These are phyloP conservation scores for Sugiyamaella pinicola DNA, from an alignment of 1,139 yeast genomes.

Conservation along the genomic window DNA sequence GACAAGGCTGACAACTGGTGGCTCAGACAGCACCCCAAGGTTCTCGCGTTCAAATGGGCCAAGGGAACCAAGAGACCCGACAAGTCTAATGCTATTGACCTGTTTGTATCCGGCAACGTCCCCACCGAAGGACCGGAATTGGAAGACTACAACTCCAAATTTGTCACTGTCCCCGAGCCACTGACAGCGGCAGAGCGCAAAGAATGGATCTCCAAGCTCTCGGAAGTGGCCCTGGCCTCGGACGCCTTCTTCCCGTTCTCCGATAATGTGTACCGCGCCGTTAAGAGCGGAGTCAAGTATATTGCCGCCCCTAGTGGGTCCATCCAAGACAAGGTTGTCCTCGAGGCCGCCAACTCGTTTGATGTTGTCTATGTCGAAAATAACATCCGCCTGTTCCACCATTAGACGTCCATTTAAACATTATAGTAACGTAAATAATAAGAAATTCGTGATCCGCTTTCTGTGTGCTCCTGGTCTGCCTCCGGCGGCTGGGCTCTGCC, in stretches of 20 bases:
- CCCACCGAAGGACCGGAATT: conserved; percentile 93
- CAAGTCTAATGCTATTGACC: conserved; percentile 95
- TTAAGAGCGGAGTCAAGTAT: conserved; percentile 90
- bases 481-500: conserved; percentile 5
- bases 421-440: conserved; percentile 7
- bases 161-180: conserved; percentile 79
- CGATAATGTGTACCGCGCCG: conserved; percentile 97
- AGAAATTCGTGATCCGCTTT: too few relatives aligned
- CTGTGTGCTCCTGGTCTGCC: background rate
- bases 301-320: conserved; percentile 98
- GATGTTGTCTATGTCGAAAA: conserved; percentile 89
- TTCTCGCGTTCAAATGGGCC: conserved; percentile 92
- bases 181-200: conserved; percentile 79
- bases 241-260: conserved; percentile 99
- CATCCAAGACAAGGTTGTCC: conserved; percentile 95
- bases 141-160: conserved; percentile 87
- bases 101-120: conserved; percentile 86
- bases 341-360: conserved; percentile 90
- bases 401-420: conserved; percentile 47
- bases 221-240: conserved; percentile 86
- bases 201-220: conserved; percentile 81
- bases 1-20: conserved; percentile 99
- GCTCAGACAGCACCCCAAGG: conserved; percentile 97
- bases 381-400: conserved; percentile 97
- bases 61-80: conserved; percentile 98